Percentiles rank a stretch among this genome's conserved stretches.
phyloP scores from a whole-genome alignment of 2,329 filamentous ascomycete species.

The Knoxdaviesia proteae region DNA sequence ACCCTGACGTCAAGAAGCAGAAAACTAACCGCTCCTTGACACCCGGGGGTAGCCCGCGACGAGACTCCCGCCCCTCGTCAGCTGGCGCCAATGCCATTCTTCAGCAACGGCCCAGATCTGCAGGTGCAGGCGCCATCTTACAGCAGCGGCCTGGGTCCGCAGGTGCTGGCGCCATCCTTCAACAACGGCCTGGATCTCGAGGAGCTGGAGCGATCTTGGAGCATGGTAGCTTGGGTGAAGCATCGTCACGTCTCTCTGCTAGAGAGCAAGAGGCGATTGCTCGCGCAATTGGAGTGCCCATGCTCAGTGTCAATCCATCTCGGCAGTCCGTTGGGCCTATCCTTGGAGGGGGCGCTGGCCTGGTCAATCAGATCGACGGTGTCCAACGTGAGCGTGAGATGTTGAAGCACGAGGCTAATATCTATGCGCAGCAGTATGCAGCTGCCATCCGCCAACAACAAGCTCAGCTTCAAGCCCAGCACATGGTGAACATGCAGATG shows the following conservation, averaged over 20 bases:
- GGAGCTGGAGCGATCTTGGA: conserved; percentile 30
- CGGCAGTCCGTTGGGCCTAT: conserved; percentile 13
- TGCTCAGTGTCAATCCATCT: conserved; percentile 44
- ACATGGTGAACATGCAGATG: no score
- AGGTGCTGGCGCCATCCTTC: conserved; percentile 17
- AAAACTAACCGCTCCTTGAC: neutral
- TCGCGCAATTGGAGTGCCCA: conserved; percentile 54
- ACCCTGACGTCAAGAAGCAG: no score
- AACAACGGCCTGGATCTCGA: conserved; percentile 32
- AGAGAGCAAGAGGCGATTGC: conserved; percentile 81
- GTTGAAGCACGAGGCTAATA: conserved; percentile 47
- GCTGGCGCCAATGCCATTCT: no score
- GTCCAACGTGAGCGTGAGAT: conserved; percentile 60
- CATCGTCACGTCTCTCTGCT: conserved; percentile 47
- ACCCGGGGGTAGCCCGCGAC: conserved; percentile 12
- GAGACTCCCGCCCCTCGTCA: conserved; percentile 4
- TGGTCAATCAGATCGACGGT: conserved; percentile 62
- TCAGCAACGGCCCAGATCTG: no score
- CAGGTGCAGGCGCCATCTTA: conserved; percentile 13
- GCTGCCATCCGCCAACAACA: conserved; percentile 47
- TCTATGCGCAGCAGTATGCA: conserved; percentile 51
- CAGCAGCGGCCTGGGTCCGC: conserved; percentile 39
- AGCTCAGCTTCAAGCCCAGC: neutral
- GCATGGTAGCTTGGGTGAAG: conserved; percentile 19
- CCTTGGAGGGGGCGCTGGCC: conserved; percentile 23